These are phyloP conservation scores for Macrolepiota dolichaula DNA, from an alignment of 768 basidiomycete species.

Conservation along the genomic window DNA sequence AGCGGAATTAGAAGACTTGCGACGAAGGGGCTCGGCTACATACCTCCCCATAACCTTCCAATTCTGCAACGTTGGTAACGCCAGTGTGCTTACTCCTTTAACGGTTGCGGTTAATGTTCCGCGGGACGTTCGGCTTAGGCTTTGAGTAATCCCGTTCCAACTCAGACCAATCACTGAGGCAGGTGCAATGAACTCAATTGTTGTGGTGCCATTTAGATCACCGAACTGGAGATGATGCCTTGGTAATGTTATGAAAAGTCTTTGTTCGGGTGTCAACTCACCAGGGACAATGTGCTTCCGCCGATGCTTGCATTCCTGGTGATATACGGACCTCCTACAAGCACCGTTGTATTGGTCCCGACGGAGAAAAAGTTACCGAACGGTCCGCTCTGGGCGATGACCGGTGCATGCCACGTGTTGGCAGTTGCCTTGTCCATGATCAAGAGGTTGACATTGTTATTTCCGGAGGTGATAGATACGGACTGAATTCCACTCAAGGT, in stretches of 20 bases:
- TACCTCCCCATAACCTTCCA: constrained; percentile 52
- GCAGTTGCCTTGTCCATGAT: constrained; percentile 65
- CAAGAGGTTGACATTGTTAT: constrained; percentile 42
- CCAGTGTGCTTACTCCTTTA: constrained; percentile 14
- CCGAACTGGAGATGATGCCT: constrained; percentile 31
- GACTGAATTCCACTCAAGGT: constrained; percentile 35
- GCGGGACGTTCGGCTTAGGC: constrained; percentile 21
- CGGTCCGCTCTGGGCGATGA: constrained; percentile 42
- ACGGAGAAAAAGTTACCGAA: constrained; percentile 67
- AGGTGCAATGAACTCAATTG: constrained; percentile 41
- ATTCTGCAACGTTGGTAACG: constrained; percentile 30
- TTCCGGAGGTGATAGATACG: constrained; percentile 25
- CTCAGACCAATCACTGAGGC: constrained; percentile 27
- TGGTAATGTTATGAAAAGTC: background rate
- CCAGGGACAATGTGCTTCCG: constrained; percentile 50
- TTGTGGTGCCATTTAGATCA: constrained; percentile 47
- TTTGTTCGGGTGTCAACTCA: constrained; percentile 4
- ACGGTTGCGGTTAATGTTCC: constrained; percentile 29
- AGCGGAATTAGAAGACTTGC: constrained; percentile 30
- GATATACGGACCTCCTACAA: constrained; percentile 67
- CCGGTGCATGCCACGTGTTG: constrained; percentile 73
- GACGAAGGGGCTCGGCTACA: background rate
- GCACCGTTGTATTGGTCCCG: constrained; percentile 65
- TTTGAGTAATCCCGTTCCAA: constrained; percentile 37
- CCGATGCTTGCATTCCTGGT: constrained; percentile 52